These are phyloP conservation scores for Penicillium sclerotiorum DNA, from an alignment of 2,329 filamentous ascomycete genomes.

Conservation along the genomic window DNA sequence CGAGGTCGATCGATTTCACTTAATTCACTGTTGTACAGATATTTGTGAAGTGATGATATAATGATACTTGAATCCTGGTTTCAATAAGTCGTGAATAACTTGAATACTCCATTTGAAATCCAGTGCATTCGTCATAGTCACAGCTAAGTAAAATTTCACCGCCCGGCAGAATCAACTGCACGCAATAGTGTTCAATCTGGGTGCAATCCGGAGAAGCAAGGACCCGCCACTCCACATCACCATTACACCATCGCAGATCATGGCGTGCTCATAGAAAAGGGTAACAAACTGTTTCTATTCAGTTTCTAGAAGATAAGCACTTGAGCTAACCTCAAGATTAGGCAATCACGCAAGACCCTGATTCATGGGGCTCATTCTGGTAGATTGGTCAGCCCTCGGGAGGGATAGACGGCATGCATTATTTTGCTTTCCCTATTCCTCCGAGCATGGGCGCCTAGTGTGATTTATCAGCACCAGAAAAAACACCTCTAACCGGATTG, in stretches of 20 bases:
- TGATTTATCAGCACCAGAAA: conserved; percentile 1
- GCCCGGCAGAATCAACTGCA: background rate
- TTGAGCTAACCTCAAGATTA: background rate
- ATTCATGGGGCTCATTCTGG: background rate
- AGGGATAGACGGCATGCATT: background rate
- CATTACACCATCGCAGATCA: conserved; percentile 6
- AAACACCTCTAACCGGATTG: background rate
- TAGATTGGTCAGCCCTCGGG: conserved; percentile 1
- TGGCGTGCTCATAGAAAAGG: background rate
- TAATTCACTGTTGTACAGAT: too few relatives aligned
- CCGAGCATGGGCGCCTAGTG: background rate
- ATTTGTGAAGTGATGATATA: too few relatives aligned
- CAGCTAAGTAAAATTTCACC: background rate
- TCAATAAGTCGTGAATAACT: too few relatives aligned
- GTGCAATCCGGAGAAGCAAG: background rate
- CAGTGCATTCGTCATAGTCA: background rate
- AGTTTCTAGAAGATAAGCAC: conserved; percentile 1
- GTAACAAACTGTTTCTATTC: conserved; percentile 1
- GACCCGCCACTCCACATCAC: conserved; percentile 2
- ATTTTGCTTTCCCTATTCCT: background rate
- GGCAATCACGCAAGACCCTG: conserved; percentile 1
- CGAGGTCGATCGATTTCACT: too few relatives aligned
- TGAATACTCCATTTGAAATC: too few relatives aligned
- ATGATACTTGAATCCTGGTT: too few relatives aligned
- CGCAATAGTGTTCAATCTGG: background rate